These are phyloP conservation scores for Boletus tylopilopsis DNA, from an alignment of 768 basidiomycete genomes.

Conservation along the genomic window DNA sequence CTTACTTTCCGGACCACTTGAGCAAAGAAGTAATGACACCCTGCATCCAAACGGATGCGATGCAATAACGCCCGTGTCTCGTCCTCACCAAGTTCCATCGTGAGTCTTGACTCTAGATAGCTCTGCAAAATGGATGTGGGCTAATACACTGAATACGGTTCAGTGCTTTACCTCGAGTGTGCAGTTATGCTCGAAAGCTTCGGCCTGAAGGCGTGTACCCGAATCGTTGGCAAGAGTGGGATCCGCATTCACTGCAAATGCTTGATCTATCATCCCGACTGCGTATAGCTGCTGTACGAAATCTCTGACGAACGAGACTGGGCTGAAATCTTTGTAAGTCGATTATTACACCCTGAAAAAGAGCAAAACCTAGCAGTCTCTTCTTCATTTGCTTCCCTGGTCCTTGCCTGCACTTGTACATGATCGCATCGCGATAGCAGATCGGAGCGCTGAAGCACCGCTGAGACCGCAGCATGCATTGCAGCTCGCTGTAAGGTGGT, in stretches of 20 bases:
- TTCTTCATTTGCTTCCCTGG: conserved; percentile 19
- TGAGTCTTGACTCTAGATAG: conserved; percentile 58
- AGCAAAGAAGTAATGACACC: conserved; percentile 56
- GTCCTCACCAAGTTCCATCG: conserved; percentile 42
- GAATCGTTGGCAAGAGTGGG: conserved; percentile 47
- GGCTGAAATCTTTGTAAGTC: conserved; percentile 19
- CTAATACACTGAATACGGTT: not conserved
- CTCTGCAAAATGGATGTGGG: conserved; percentile 12
- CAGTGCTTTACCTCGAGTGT: conserved; percentile 50
- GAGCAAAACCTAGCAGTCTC: conserved; percentile 17
- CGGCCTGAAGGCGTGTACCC: conserved; percentile 47
- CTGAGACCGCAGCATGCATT: conserved; percentile 48
- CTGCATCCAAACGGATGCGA: conserved; percentile 51
- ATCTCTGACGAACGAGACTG: conserved; percentile 24
- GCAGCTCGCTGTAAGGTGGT: conserved; percentile 33
- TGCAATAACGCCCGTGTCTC: conserved; percentile 34
- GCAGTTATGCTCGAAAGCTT: conserved; percentile 57
- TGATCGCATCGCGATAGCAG: conserved; percentile 54
- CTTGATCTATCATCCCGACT: conserved; percentile 51
- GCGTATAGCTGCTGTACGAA: conserved; percentile 50
- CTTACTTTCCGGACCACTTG: conserved; percentile 55
- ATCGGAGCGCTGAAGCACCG: conserved; percentile 49
- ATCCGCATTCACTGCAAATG: conserved; percentile 50
- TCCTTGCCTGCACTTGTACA: conserved; percentile 34
- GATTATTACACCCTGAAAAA: not conserved